Base-by-base conservation (phyloP, 805 yeast species). In the Metschnikowia santaceciliae region DNA sequence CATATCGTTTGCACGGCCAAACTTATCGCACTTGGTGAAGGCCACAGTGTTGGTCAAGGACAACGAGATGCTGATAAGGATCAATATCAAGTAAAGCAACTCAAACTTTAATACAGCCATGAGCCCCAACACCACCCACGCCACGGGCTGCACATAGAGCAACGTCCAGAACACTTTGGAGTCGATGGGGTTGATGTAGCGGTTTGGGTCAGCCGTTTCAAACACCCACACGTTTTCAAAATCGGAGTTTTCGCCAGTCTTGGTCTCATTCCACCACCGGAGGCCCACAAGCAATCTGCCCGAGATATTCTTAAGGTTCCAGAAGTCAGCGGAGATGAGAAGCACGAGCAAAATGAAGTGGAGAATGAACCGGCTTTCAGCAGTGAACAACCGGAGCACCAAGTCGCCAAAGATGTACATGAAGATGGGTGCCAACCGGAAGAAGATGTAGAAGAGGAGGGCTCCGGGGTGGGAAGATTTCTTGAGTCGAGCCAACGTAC, bases 191-290 rank as follows among this genome's bases (percentile, higher is more conserved):
- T 92, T 92, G 61, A 92, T 87, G 57, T 76, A 74, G 52, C 86
- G 71, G 41, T 72, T 69, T 6, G 88, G 86, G 61, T 88, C 88
- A 3, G 94, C 91, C 2, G 90, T 82, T 65, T 89, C 96, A 62
- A 89, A 89, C 19, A 90, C 96, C 96, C 96, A 89, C 11, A 83
- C 77, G 49, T 85, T 82, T 57, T 84, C 83, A 52, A 69, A 69
- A 17, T 68, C 70, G 0, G 90, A 77, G 17, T 65, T 65, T 10
- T 64, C 61, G 10, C 14, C n/a, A 15, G 57, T 54, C 48, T 61
- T 69, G 3, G 72, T 66, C 64, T 92, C 97, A 65, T 92, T 94
- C 97, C 98, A 92, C 99, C 99, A 92, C 56, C 95, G 78, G 56
- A 94, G 75, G 0, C 97, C 98, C 4, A 94, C 97, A 50, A 92